phyloP scores from a whole-genome alignment of 164 flowering plant species.

The Vitis labrusca region DNA sequence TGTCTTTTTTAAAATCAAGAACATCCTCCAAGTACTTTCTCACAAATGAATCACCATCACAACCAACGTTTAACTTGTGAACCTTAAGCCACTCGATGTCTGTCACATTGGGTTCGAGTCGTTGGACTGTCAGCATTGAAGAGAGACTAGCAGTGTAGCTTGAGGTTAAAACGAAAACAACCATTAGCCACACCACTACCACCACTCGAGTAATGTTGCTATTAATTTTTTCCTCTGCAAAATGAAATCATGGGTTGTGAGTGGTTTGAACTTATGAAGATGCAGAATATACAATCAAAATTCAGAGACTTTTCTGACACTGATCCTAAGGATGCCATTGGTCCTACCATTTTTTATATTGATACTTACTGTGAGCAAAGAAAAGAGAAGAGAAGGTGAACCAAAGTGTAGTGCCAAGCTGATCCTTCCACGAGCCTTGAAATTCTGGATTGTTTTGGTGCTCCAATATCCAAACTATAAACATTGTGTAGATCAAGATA shows the following conservation, averaged over 20 bases:
- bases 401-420: conserved; percentile 50
- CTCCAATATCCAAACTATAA: conserved; percentile 53
- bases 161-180: conserved; percentile 37
- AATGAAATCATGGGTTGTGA: not conserved
- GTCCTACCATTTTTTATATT: not conserved
- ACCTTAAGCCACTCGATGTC: conserved; percentile 26
- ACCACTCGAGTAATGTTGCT: conserved; percentile 44
- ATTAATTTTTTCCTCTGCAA: conserved; percentile 39
- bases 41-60: conserved; percentile 45
- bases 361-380: conserved; percentile 64
- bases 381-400: conserved; percentile 58
- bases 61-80: conserved; percentile 34
- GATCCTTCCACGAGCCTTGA: conserved; percentile 38
- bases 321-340: not conserved
- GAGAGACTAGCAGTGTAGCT: conserved; percentile 61
- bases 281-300: no score
- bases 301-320: no score
- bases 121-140: conserved; percentile 53
- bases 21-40: conserved; percentile 28
- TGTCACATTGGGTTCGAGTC: conserved; percentile 31
- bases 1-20: conserved; percentile 19
- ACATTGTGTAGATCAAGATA: conserved; percentile 37
- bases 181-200: conserved; percentile 48
- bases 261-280: not conserved
- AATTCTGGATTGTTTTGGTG: conserved; percentile 42